Evolutionary conservation across 2,329 filamentous ascomycete genomes (phyloP), one percentile per base, ranked within the genome.

Genomic region (Fusarium marasasianum): DNA sequence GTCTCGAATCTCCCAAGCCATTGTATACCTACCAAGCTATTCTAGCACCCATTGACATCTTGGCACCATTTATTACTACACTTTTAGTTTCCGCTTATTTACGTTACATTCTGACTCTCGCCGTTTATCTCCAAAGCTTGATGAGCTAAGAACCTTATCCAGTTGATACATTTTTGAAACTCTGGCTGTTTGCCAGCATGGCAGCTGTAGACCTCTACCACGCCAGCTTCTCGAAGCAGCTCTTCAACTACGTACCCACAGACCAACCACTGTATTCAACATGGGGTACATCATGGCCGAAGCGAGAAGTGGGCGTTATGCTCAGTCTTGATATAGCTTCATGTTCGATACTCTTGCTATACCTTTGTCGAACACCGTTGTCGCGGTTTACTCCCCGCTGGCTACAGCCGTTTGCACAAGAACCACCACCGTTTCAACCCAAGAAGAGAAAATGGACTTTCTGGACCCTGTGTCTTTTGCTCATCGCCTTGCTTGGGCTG

Each of bases 361-460:
- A 82, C 59, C 35, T 82, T 31, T 63, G 56, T 64, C 78, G 71
- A 13, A 60, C 72, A 8, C 76, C 72, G 6, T 63, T 83, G 11
- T 68, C 76, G 5, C 78, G 79, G 8, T 68, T 71, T 7, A 77
- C 82, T 3, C 85, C 86, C 0, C 79, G 76, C 48, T 87, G 85
- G 84, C 76, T 82, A 20, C 81, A 79, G 15, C 82, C 83, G 4
- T 87, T 87, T 66, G 86, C 86, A 6, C 77, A 80, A 14, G 86
- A 87, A 72, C 69, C 82, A 26, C 73, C 53, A 1, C 74, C 76
- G 3, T 70, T 64, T 3, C 40, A 61, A 0, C 44, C 72, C 24
- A 81, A 79, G 44, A 68, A 76, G 31, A 82, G 73, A 48, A 60
- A 71, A 17, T 86, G 83, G 84, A 83, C 80, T 2, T 71, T 80